A percentile compares a stretch with the other conserved stretches of the same genome.
phyloP scores from a whole-genome alignment of 2,329 filamentous ascomycete genomes.

The Colletotrichum gigasporum region DNA sequence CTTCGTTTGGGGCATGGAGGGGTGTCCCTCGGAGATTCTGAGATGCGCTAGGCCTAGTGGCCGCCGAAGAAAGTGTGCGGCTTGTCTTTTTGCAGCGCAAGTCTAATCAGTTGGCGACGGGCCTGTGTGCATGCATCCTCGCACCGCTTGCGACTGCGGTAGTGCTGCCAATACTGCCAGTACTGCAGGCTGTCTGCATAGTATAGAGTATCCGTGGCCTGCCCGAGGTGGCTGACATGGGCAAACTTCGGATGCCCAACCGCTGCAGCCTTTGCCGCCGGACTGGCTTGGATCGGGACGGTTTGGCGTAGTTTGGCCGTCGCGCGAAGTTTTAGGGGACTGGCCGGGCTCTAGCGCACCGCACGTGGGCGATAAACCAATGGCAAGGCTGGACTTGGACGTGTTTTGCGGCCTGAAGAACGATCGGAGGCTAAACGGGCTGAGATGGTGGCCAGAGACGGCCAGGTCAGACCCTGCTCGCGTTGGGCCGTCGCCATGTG shows the following conservation, averaged over 20 bases:
- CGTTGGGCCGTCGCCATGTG: too few relatives aligned
- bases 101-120: conserved; percentile 2
- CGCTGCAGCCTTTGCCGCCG: neutral
- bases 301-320: neutral
- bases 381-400: neutral
- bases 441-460: conserved; percentile 6
- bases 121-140: neutral
- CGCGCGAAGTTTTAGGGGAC: conserved; percentile 10
- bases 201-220: too few relatives aligned
- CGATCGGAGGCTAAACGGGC: conserved; percentile 13
- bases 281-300: neutral
- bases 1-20: conserved; percentile 21
- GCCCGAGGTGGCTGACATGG: neutral
- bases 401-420: conserved; percentile 6
- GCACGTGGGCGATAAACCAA: conserved; percentile 8
- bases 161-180: too few relatives aligned
- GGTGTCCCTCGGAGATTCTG: conserved; percentile 24
- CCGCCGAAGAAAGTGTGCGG: conserved; percentile 20
- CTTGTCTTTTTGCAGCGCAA: conserved; percentile 15
- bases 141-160: too few relatives aligned
- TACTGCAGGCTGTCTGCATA: too few relatives aligned
- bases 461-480: neutral
- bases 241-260: conserved; percentile 23
- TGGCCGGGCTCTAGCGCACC: conserved; percentile 4
- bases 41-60: conserved; percentile 25